phyloP scores from a whole-genome alignment of 345 rosid genomes.

The Aquilaria sinensis region DNA sequence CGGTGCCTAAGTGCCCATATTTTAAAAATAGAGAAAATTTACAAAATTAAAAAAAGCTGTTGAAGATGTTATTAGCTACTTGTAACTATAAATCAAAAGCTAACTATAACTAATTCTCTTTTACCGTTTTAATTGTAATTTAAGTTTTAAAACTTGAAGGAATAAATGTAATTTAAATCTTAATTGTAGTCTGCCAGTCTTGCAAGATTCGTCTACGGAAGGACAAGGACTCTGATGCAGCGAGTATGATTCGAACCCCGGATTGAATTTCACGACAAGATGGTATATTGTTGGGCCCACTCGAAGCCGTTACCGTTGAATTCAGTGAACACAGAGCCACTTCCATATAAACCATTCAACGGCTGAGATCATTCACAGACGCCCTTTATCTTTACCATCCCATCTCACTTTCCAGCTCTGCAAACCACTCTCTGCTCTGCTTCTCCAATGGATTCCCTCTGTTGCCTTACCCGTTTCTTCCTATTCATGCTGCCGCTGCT shows the following conservation, averaged over 20 bases:
- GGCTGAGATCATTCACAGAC: background rate
- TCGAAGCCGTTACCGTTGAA: background rate
- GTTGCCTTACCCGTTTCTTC: conserved; percentile 8
- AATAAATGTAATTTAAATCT: background rate
- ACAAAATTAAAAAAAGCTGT: too few relatives aligned
- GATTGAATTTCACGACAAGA: too few relatives aligned
- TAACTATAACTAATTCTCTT: too few relatives aligned
- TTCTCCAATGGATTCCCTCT: conserved; percentile 12
- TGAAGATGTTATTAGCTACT: too few relatives aligned
- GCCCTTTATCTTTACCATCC: background rate
- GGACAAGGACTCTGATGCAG: too few relatives aligned
- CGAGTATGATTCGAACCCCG: too few relatives aligned
- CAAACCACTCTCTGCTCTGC: background rate
- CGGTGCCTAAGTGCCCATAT: too few relatives aligned
- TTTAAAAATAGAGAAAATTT: too few relatives aligned
- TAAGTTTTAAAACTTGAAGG: background rate
- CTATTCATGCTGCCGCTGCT: background rate
- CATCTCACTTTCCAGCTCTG: too few relatives aligned
- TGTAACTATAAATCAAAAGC: too few relatives aligned
- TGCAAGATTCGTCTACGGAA: conserved; percentile 1
- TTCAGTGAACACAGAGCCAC: background rate
- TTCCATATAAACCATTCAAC: background rate
- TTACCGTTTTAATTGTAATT: too few relatives aligned
- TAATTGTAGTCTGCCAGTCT: background rate
- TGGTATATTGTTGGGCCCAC: background rate